Evolutionary conservation across 768 basidiomycete species (phyloP).

Genomic region (Tricholoma sp.): DNA sequence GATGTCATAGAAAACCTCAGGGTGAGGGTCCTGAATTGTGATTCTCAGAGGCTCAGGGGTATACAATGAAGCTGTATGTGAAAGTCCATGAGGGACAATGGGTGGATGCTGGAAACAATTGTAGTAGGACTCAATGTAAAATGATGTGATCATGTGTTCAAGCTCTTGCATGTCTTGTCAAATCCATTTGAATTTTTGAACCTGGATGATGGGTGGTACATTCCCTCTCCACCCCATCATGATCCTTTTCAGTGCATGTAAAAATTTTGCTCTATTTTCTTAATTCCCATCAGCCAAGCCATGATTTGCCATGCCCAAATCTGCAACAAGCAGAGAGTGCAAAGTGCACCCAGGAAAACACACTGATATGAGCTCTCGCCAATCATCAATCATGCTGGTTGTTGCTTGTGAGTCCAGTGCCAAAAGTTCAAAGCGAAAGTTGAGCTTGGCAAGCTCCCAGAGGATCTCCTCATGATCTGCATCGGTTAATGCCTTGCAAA

Average conservation of each 20-base stretch:
- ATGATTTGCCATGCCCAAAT: constrained; percentile 4
- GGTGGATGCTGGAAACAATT: constrained; percentile 8
- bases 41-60: neutral
- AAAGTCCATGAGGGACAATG: constrained; percentile 7
- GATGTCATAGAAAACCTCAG: constrained; percentile 4
- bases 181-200: neutral
- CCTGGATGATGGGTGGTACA: neutral
- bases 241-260: constrained; percentile 4
- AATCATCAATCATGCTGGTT: neutral
- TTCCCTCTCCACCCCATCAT: constrained; percentile 6
- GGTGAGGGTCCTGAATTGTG: neutral
- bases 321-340: constrained; percentile 1
- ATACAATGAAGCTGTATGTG: neutral
- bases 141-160: neutral
- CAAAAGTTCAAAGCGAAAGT: constrained; percentile 5
- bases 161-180: constrained; percentile 1
- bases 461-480: neutral
- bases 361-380: neutral
- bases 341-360: constrained; percentile 5
- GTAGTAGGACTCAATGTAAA: constrained; percentile 9
- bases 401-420: constrained; percentile 8
- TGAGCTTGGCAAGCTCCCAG: constrained; percentile 3
- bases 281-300: constrained; percentile 4
- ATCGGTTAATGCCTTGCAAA: neutral
- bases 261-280: neutral